These are phyloP conservation scores for Zasmidium angulare DNA, from an alignment of 2,329 filamentous ascomycete genomes.

Conservation along the genomic window DNA sequence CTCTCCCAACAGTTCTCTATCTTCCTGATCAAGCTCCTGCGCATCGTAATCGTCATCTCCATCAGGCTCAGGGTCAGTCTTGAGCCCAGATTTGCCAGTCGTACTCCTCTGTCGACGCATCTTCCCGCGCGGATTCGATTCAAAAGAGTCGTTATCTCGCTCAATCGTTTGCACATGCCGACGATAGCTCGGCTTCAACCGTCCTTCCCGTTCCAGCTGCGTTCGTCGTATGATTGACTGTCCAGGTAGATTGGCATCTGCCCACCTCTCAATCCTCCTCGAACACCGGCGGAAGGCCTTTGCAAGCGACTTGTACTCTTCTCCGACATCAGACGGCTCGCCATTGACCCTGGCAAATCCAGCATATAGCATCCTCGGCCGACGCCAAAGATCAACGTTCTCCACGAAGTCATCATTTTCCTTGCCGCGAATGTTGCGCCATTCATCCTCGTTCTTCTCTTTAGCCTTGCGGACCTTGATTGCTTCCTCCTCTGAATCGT, in stretches of 20 bases:
- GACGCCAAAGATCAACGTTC: slow-evolving; percentile 24
- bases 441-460: slow-evolving; percentile 40
- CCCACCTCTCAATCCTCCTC: slow-evolving; percentile 71
- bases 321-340: slow-evolving; percentile 73
- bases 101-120: slow-evolving; percentile 12
- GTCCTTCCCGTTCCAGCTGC: slow-evolving; percentile 18
- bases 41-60: slow-evolving; percentile 29
- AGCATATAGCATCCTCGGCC: slow-evolving; percentile 29
- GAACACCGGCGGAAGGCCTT: slow-evolving; percentile 64
- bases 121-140: slow-evolving; percentile 16
- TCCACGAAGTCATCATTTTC: slow-evolving; percentile 27
- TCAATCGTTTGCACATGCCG: slow-evolving; percentile 16
- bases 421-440: slow-evolving; percentile 29
- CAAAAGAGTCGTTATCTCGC: slow-evolving; percentile 17
- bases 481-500: slow-evolving; percentile 47
- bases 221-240: slow-evolving; percentile 28
- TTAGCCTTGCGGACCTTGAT: slow-evolving; percentile 29
- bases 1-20: slow-evolving; percentile 39
- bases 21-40: slow-evolving; percentile 38
- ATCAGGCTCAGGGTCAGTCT: slow-evolving; percentile 25
- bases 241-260: slow-evolving; percentile 39
- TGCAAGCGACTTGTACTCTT: slow-evolving; percentile 67
- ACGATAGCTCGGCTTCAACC: slow-evolving; percentile 2
- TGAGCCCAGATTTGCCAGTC: not conserved
- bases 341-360: slow-evolving; percentile 61